Evolutionary conservation across 148 eudicot species (phyloP), one percentile per base, ranked within the genome.

Genomic region (Arctostaphylos glauca): DNA sequence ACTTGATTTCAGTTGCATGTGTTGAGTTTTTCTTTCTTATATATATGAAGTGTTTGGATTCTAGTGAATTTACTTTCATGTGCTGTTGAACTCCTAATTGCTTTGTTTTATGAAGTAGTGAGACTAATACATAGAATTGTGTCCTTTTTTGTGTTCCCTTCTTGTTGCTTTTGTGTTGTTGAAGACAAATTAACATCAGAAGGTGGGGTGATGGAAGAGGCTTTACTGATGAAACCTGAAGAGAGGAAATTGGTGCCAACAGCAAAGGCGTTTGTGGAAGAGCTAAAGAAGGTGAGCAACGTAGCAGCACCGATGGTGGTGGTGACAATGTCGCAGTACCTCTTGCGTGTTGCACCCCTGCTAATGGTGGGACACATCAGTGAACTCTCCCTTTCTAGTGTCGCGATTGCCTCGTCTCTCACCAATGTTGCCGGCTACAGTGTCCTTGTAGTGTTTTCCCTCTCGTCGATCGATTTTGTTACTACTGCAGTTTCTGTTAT

Each of bases 401-500:
- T 81, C 13, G 84, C 90, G 0, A 74, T 90, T 5, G 88, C 92
- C 52, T 79, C 85, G 70, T 88, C 90, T n/a, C 41, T 90, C 52
- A 79, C 92, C 64, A 81, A 84, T 9, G 86, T 90, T 64, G 74
- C 92, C 58, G 90, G 92, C 80, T 87, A 83, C 77, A 86, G 86
- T 75, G 19, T 88, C 31, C 78, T 85, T 25, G 92, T 85, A 72
- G 43, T 38, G 13, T 53, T 43, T 50, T 52, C 6, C 18, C 41
- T 53, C 47, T 47, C 19, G 2, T 59, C 38, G 3, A 44, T 47
- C 7, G 8, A 6, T 44, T 44, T 46, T 7, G 53, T 70, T 66
- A 9, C 41, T 1, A 23, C 71, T 66, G 38, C 66, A 58, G 5
- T 19, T 59, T 59, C 38, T 31, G 38, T 31, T 31, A 31, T 31